These are phyloP conservation scores for Conticribra weissflogii DNA, from an alignment of 108 stramenopile species.

Conservation along the genomic window DNA sequence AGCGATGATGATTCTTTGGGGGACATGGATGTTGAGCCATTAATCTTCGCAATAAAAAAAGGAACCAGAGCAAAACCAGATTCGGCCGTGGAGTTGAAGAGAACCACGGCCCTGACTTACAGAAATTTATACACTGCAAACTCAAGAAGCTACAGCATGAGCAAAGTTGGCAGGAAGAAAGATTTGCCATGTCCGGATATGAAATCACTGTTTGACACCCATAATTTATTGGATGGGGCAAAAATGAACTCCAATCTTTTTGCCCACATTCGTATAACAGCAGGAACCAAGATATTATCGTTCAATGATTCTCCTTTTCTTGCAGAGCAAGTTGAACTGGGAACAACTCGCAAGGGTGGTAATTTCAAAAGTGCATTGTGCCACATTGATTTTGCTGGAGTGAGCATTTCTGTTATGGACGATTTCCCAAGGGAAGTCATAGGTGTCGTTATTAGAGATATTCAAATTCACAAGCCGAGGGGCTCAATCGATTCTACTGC, in stretches of 20 bases:
- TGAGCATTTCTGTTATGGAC: constrained; percentile 23
- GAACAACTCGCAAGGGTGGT: constrained; percentile 22
- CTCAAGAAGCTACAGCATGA: constrained; percentile 20
- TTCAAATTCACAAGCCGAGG: constrained; percentile 19
- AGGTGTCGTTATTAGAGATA: constrained; percentile 27
- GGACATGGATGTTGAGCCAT: too few species aligned
- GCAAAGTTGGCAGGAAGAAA: constrained; percentile 24
- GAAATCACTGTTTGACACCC: not conserved
- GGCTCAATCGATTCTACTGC: constrained; percentile 12
- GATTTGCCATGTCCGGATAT: constrained; percentile 5
- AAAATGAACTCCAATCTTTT: not conserved
- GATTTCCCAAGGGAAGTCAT: constrained; percentile 24
- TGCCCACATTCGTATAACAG: constrained; percentile 23
- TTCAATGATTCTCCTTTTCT: constrained; percentile 34
- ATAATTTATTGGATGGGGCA: not conserved
- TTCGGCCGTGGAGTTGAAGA: not conserved
- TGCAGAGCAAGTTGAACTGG: constrained; percentile 17
- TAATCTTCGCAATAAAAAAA: too few species aligned
- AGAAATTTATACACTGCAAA: constrained; percentile 7
- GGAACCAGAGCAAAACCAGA: too few species aligned
- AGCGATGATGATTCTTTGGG: too few species aligned
- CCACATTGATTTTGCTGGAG: constrained; percentile 17
- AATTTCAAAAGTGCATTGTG: constrained; percentile 24
- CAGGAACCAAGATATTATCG: constrained; percentile 34
- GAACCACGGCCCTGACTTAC: not conserved